Base-by-base conservation (phyloP, 352 stramenopile genomes). In the Phytopythium delawarense region DNA sequence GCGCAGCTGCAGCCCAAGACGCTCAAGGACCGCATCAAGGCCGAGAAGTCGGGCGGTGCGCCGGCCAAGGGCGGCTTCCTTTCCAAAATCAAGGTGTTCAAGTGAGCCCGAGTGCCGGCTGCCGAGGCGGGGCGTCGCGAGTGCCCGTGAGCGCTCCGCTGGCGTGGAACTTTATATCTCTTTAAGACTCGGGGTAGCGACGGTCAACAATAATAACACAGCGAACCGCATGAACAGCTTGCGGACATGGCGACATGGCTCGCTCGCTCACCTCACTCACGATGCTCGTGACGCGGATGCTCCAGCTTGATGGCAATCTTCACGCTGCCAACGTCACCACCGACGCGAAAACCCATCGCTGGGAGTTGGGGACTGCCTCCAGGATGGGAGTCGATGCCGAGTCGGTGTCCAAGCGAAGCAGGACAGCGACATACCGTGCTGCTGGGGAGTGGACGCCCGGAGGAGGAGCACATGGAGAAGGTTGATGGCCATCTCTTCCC, bases 61-160 rank as follows among this genome's bases (percentile, higher is more conserved):
- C 69, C 79, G 0, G 61, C 64, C 50, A 91, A 88, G 69, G 67
- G 65, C 55, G 66, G 77, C 35, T 91, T 88, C 71, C 75, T 91
- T 42, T 88, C 77, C 72, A 88, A 88, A 74, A 88, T 88, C 71
- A 82, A 78, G 66, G 62, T 86, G 51, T 86, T 86, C 64, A 84
- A 80, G 64, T 54, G 40, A 64, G 50, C 35, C 53, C 15, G 40
- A 23, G 40, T 21, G 18, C 23, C 18, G 18, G 40, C 16, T 15
- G 8, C 12, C 9, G 35, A 16, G 35, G 6, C 40, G 40, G 40
- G 40, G 18, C 40, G 16, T 3, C 15, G 40, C 16, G 40, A 7
- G 37, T 44, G 37, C 37, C 4, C 37, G 18, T n/a, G 37, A 44
- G 37, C 37, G 5, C 40, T 5, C 39, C 13, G 39, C 39, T n/a